phyloP scores from a whole-genome alignment of 2,329 filamentous ascomycete genomes.

The Trichoderma simmonsii region DNA sequence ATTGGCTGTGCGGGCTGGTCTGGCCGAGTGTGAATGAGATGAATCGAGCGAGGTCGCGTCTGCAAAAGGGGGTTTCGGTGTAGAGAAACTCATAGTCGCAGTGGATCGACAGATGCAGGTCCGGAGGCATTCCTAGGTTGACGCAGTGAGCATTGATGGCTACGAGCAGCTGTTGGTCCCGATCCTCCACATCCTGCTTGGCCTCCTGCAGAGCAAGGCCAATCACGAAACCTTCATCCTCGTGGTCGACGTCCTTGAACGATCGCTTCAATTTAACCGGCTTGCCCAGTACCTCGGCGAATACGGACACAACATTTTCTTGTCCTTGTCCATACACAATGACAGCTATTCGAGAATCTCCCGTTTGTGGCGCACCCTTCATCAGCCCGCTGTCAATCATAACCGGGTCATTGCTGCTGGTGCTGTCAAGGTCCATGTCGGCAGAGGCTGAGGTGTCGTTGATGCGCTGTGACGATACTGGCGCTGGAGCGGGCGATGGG shows the following conservation, averaged over 20 bases:
- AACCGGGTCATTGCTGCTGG: constrained; percentile 33
- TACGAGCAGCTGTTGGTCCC: constrained; percentile 58
- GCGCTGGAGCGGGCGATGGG: constrained; percentile 32
- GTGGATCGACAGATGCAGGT: constrained; percentile 59
- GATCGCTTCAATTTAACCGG: constrained; percentile 58
- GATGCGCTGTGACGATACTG: constrained; percentile 26
- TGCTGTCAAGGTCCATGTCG: constrained; percentile 35
- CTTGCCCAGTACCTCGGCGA: constrained; percentile 77
- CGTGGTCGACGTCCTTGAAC: constrained; percentile 51
- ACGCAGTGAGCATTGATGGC: constrained; percentile 76
- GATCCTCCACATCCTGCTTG: constrained; percentile 54
- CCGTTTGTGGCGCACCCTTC: constrained; percentile 46
- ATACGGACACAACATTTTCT: constrained; percentile 69
- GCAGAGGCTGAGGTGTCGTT: constrained; percentile 26
- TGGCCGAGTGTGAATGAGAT: constrained; percentile 77
- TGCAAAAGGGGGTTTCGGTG: constrained; percentile 66
- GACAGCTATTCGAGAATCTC: constrained; percentile 58
- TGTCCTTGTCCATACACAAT: constrained; percentile 70
- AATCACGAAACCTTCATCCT: constrained; percentile 63
- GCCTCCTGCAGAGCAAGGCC: constrained; percentile 60
- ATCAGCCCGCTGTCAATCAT: constrained; percentile 40
- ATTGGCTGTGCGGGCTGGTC: constrained; percentile 71
- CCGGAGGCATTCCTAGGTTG: constrained; percentile 66
- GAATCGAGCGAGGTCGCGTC: constrained; percentile 74
- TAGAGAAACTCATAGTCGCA: constrained; percentile 90